Evolutionary conservation across 1,139 yeast genomes (phyloP), one percentile per base, ranked within the genome.

Genomic region (Yamadazyma diddensiae): DNA sequence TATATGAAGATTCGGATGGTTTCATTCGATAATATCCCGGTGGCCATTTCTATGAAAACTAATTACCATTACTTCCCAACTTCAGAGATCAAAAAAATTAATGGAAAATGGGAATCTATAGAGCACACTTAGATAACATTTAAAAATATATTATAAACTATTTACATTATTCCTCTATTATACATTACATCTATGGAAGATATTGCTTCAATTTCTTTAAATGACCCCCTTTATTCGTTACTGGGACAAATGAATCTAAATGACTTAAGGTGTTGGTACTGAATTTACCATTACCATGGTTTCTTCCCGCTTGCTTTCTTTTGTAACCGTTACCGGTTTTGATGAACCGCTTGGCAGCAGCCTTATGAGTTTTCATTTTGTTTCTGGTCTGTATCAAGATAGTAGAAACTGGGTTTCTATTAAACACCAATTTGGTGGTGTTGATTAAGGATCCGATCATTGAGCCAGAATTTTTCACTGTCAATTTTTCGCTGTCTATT

Each of bases 211-310:
- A 39, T 54, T 79, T 82, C 52, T 68, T 70, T 40, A 70, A 62
- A 47, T 77, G 80, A 19, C 70, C 68, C n/a, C 70, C 71, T 44
- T 57, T 65, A 34, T 57, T 53, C 6, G 72, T 71, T 3, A 88
- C 86, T 29, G 66, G 56, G 3, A 76, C 77, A 34, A 77, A 79
- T 4, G 82, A 80, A 35, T 82, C 79, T 51, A 84, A 70, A 38
- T 73, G 79, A 26, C 74, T 70, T 46, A 87, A 62, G 6, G 80
- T 68, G 36, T 79, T 70, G 28, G 77, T 62, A 30, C 90, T 75
- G 81, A 94, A 88, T 16, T 95, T 92, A 3, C 90, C 87, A 50
- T 87, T 88, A 30, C 97, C 97, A 57, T 88, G 97, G 49, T 85
- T 84, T 62, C 95, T 77, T 8, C 95, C 94, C 14, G 94, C 85